A percentile compares a stretch with the other conserved stretches of the same genome.
Conservation (phyloP, 2,329 filamentous ascomycete species). For the Talaromyces verruculosus region DNA sequence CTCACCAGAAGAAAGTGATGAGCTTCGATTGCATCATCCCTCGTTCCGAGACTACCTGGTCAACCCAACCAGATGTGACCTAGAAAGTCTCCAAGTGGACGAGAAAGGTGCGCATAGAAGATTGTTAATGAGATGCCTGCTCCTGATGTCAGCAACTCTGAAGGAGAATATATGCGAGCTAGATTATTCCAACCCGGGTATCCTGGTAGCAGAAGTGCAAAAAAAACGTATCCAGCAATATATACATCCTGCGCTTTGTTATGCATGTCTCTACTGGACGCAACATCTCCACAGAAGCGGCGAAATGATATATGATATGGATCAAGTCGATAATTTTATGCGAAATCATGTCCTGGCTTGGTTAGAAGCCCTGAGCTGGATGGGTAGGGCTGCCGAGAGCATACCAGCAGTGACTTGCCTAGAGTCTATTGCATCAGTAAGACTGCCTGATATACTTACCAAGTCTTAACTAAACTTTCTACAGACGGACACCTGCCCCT, state of each 20-base stretch:
- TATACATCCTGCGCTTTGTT: constrained; percentile 32
- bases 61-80: background rate
- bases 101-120: background rate
- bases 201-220: background rate
- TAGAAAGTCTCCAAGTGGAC: background rate
- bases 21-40: background rate
- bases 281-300: constrained; percentile 12
- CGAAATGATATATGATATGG: constrained; percentile 14
- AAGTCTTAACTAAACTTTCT: background rate
- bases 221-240: constrained; percentile 15
- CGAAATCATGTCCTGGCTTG: constrained; percentile 26
- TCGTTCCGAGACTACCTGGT: background rate
- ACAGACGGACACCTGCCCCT: background rate
- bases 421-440: background rate
- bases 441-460: background rate
- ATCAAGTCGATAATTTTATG: constrained; percentile 22
- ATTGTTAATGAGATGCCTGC: background rate
- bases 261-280: constrained; percentile 31
- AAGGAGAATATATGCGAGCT: background rate
- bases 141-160: background rate
- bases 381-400: constrained; percentile 21
- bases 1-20: background rate
- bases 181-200: background rate
- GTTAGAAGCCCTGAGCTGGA: constrained; percentile 25
- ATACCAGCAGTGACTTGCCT: constrained; percentile 5